phyloP scores from a whole-genome alignment of 2,329 filamentous ascomycete species.

The Trichoderma koningiopsis region DNA sequence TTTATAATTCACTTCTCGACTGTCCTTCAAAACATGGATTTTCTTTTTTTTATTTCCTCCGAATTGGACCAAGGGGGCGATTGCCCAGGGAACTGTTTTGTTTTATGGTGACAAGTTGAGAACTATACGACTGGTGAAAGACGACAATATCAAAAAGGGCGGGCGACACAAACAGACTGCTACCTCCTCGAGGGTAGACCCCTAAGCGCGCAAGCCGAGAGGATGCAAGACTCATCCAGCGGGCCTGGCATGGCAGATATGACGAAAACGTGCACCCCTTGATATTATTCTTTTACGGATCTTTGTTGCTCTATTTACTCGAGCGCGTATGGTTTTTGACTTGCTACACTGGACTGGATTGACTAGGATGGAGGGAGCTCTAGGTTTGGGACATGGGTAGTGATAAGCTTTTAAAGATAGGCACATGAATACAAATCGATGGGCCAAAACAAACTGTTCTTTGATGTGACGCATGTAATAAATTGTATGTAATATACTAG shows the following conservation, averaged over 20 bases:
- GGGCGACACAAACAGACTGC: conserved; percentile 10
- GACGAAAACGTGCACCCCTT: not conserved
- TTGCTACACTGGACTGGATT: not conserved
- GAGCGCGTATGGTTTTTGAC: conserved; percentile 19
- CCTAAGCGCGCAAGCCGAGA: conserved; percentile 5
- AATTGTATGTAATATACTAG: no score
- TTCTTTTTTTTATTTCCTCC: conserved; percentile 29
- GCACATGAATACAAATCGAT: conserved; percentile 36
- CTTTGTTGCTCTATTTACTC: conserved; percentile 11
- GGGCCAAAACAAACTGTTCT: conserved; percentile 21
- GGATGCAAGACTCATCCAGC: conserved; percentile 13
- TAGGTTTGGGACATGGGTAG: conserved; percentile 27
- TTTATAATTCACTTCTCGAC: conserved; percentile 46
- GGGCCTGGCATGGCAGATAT: conserved; percentile 25
- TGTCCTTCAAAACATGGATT: conserved; percentile 42
- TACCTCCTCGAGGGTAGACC: conserved; percentile 17
- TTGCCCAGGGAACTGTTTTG: conserved; percentile 17
- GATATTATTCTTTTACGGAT: conserved; percentile 2
- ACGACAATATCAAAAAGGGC: conserved; percentile 6
- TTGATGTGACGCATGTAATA: not conserved
- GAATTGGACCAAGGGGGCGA: conserved; percentile 31
- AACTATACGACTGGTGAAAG: conserved; percentile 5
- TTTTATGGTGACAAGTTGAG: conserved; percentile 5
- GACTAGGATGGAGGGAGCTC: conserved; percentile 9
- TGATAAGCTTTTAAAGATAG: conserved; percentile 36